Base-by-base conservation (phyloP, 2,329 filamentous ascomycete species). In the Neonectria sp. region DNA sequence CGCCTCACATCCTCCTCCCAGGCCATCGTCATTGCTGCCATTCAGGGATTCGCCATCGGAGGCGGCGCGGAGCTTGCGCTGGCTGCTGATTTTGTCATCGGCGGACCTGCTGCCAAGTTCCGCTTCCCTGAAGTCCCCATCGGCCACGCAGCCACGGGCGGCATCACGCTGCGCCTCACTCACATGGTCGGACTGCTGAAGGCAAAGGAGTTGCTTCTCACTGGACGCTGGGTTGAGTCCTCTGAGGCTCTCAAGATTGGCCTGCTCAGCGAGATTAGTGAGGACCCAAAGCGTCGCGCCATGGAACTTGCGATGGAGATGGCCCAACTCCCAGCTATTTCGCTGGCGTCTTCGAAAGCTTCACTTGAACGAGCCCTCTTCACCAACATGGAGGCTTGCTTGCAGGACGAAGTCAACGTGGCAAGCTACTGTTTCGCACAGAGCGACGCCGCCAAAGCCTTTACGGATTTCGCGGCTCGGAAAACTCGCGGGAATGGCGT, bases 1-100 rank as follows among this genome's bases (percentile, higher is more conserved):
- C 58, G 58, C 24, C 58, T 60, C 21, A 60, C 58, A 1, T 51
- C 46, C 17, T 60, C 48, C 15, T 51, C 48, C 6, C 27, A 29
- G 15, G 55, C 46, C 29, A 43, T 65, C 6, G 62, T 65, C n/a
- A 60, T 65, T 9, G 35, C 62, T 6, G 46, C 48, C 4, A 48
- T 65, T 12, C 62, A 65, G 6, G 62, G 62, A 31, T 65, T 60
- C 48, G 62, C 62, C 25, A 55, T 65, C 25, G 62, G 62, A 43
- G 62, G 62, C 11, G 62, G 62, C n/a, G 62, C 62, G 13, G 62
- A 65, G 55, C 46, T 65, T n/a, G 62, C 62, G 12, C 48, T 65
- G 12, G 55, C 55, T 35, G 55, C 62, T 15, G 62, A 65, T 40
- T 65, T 65, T 43, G 55, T 65, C 29, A 55, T 65, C 17, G 62